phyloP scores from a whole-genome alignment of 2,329 filamentous ascomycete genomes.

The Alternaria triticimaculans region DNA sequence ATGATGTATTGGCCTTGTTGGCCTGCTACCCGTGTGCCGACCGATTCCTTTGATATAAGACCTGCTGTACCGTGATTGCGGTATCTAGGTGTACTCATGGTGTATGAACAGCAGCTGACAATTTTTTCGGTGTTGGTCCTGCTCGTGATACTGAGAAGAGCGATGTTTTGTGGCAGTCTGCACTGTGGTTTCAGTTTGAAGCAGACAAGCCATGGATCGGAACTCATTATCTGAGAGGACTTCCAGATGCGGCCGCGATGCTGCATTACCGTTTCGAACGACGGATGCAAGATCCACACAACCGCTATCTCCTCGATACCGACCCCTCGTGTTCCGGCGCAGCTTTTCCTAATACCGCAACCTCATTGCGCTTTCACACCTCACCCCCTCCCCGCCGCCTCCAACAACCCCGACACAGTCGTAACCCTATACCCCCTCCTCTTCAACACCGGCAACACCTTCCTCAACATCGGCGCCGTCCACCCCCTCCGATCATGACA shows the following conservation, averaged over 20 bases:
- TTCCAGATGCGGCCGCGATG: neutral
- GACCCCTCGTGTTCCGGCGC: neutral
- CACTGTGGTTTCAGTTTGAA: neutral
- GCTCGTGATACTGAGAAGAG: neutral
- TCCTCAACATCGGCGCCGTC: constrained; percentile 79
- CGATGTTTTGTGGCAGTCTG: neutral
- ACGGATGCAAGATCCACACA: neutral
- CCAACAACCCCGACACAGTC: constrained; percentile 58
- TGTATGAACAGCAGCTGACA: neutral
- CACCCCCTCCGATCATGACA: constrained; percentile 86
- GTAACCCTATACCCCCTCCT: constrained; percentile 73
- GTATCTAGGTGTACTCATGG: neutral
- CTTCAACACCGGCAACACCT: constrained; percentile 74
- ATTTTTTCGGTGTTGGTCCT: neutral
- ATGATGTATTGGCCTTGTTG: neutral
- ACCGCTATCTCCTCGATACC: neutral
- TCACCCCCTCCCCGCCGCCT: constrained; percentile 4
- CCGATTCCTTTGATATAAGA: neutral
- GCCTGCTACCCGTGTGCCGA: neutral
- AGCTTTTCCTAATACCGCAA: neutral
- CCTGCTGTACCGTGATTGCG: neutral
- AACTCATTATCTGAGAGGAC: neutral
- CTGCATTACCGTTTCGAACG: neutral
- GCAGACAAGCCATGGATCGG: neutral
- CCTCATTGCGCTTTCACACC: neutral